Conservation (phyloP, 805 yeast species). For the Candida chauliodis region DNA sequence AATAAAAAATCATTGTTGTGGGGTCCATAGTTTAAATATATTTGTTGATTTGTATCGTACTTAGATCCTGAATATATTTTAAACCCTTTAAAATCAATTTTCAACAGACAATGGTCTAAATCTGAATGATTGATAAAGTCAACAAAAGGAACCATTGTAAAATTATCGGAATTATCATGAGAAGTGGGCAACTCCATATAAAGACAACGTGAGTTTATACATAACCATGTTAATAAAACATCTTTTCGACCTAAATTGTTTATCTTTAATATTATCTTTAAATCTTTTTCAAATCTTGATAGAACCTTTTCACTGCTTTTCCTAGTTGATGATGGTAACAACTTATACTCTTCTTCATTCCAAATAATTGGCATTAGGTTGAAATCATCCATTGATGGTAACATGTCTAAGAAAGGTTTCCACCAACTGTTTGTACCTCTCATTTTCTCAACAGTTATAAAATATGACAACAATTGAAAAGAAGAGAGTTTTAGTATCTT, state of each 20-base stretch:
- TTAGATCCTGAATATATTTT: constrained; percentile 36
- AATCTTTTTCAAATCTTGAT: constrained; percentile 45
- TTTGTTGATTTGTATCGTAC: constrained; percentile 47
- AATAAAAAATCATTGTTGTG: constrained; percentile 80
- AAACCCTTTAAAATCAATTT: constrained; percentile 48
- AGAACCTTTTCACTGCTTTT: constrained; percentile 40
- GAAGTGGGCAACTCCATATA: constrained; percentile 66
- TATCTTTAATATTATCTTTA: constrained; percentile 26
- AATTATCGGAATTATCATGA: constrained; percentile 53
- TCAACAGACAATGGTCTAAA: constrained; percentile 51
- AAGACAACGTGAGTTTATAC: constrained; percentile 88
- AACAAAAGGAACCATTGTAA: constrained; percentile 88
- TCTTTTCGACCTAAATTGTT: constrained; percentile 15
- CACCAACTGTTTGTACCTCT: constrained; percentile 50
- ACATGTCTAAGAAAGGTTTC: constrained; percentile 62
- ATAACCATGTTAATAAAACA: constrained; percentile 74
- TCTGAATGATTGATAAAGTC: constrained; percentile 79
- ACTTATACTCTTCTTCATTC: constrained; percentile 34
- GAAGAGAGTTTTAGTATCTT: constrained; percentile 47
- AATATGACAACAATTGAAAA: constrained; percentile 57
- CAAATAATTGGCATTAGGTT: constrained; percentile 60
- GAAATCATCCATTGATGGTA: constrained; percentile 59
- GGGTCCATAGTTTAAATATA: constrained; percentile 79
- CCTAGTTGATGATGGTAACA: constrained; percentile 44
- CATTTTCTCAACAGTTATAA: constrained; percentile 41